phyloP scores from a whole-genome alignment of 805 yeast genomes.

The Diddensiella caesifluorescens region DNA sequence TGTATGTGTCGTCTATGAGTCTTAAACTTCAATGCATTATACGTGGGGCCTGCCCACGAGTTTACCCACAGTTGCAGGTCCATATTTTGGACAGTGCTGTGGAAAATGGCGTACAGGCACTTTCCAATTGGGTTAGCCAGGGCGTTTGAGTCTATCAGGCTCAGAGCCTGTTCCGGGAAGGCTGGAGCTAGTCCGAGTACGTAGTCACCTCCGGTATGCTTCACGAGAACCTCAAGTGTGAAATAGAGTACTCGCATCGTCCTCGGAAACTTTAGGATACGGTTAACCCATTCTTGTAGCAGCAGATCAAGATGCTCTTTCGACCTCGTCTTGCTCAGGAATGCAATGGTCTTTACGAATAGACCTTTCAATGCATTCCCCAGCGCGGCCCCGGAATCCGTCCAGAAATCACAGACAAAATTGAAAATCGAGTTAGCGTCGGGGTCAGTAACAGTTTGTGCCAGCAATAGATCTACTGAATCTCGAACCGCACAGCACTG shows the following conservation, averaged over 20 bases:
- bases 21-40: slow-evolving; percentile 32
- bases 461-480: slow-evolving; percentile 7
- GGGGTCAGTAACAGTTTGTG: slow-evolving; percentile 13
- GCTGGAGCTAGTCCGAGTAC: slow-evolving; percentile 42
- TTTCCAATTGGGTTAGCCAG: slow-evolving; percentile 50
- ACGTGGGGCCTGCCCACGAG: slow-evolving; percentile 45
- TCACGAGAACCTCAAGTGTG: slow-evolving; percentile 51
- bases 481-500: slow-evolving; percentile 33
- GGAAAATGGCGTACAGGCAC: slow-evolving; percentile 22
- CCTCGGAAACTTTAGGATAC: slow-evolving; percentile 40
- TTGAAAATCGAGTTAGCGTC: slow-evolving; percentile 26
- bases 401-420: slow-evolving; percentile 64
- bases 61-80: slow-evolving; percentile 40
- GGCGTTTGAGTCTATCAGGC: slow-evolving; percentile 50
- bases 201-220: slow-evolving; percentile 39
- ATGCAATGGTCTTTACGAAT: slow-evolving; percentile 46
- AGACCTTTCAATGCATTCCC: slow-evolving; percentile 64
- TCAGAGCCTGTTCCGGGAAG: slow-evolving; percentile 45
- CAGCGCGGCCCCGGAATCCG: slow-evolving; percentile 63
- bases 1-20: slow-evolving; percentile 45
- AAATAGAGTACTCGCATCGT: slow-evolving; percentile 58
- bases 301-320: slow-evolving; percentile 16
- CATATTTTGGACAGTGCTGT: slow-evolving; percentile 2
- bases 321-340: slow-evolving; percentile 31
- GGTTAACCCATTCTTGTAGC: slow-evolving; percentile 41